Evolutionary conservation across 2,329 filamentous ascomycete species (phyloP), one percentile per base, ranked within the genome.

Genomic region (Huntiella omanensis): DNA sequence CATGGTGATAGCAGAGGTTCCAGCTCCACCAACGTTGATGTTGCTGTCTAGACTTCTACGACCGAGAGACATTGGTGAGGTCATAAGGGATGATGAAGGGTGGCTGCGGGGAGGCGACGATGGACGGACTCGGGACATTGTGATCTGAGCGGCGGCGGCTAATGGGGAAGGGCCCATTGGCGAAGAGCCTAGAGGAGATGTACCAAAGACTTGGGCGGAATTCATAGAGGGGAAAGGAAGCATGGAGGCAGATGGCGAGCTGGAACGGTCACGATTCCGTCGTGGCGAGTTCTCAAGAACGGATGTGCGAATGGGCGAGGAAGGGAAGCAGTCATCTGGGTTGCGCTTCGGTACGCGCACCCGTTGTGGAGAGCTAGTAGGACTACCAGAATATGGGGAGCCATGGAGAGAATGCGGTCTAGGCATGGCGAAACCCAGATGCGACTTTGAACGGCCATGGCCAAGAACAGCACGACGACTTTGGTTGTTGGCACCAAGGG

Each of bases 361-460:
- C 37, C 71, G 65, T 53, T 60, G 68, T 2, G 71, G 71, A 3
- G 73, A 75, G 15, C 64, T 64, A 3, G 64, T 62, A 6, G 73
- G 72, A 53, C 73, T 77, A 38, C 65, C 64, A 3, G 71, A 66
- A 17, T 76, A 62, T 17, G 77, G 62, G 53, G 75, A 72, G 39
- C 74, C 73, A 10, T 75, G 75, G 65, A 80, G 67, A 6, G 75
- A 79, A 55, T 76, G 73, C 22, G 75, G 75, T 52, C 75, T 71
- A 11, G 69, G 70, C 68, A 80, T 77, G 48, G 66, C 64, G 19
- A 70, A 66, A 33, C 47, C 42, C 4, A 48, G 35, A 19, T 49
- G 47, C 7, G 47, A 49, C 47, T 49, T 49, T 43, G 47, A 49
- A 39, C 47, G 47, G 15, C 38, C 43, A 33, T 49, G 47, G 34